Base-by-base conservation (phyloP, 1,284 basidiomycete species). In the Moesziomyces globuligerus region DNA sequence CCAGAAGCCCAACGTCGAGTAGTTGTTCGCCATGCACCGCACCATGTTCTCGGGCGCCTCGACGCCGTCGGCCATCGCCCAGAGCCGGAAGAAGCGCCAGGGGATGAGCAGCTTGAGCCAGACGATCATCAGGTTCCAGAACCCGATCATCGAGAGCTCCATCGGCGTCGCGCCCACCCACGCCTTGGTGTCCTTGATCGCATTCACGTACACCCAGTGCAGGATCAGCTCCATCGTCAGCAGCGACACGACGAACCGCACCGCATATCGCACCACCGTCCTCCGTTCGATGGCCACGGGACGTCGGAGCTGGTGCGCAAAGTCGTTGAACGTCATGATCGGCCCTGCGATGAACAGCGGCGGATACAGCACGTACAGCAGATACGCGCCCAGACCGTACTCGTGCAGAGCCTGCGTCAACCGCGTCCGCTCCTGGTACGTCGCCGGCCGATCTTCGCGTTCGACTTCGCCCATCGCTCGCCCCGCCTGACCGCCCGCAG, bases 1-100 rank as follows among this genome's bases (percentile, higher is more conserved):
- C 95, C 95, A 98, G 83, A 98, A 98, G 0, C 93, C 94, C 3
- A 91, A 83, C 0, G 90, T 89, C 1, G 94, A 97, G 80, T 97
- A 98, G 83, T 98, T 98, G 85, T 98, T 98, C n/a, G 90, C 91
- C 88, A 98, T 91, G 81, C 96, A 98, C 15, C 96, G 87, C 6
- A 99, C 88, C 96, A 98, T 97, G 82, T 99, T 99, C 83, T 99
- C 96, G 0, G 94, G 96, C 1, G 94, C 90, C 75, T 98, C 93
- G 28, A 98, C 87, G 0, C 92, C 92, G 81, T 94, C 93, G 13
- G 89, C 81, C 32, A 98, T 85, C 1, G 94, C 91, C 94, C 95
- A 98, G 4, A 98, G 84, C 2, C 96, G 90, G 85, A 98, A 98
- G 86, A 96, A 95, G 9, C 95, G 88, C 96, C 96, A 98, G 0